Evolutionary conservation across 2,329 filamentous ascomycete genomes (phyloP).

Genomic region (Aspergillus pseudonomiae): DNA sequence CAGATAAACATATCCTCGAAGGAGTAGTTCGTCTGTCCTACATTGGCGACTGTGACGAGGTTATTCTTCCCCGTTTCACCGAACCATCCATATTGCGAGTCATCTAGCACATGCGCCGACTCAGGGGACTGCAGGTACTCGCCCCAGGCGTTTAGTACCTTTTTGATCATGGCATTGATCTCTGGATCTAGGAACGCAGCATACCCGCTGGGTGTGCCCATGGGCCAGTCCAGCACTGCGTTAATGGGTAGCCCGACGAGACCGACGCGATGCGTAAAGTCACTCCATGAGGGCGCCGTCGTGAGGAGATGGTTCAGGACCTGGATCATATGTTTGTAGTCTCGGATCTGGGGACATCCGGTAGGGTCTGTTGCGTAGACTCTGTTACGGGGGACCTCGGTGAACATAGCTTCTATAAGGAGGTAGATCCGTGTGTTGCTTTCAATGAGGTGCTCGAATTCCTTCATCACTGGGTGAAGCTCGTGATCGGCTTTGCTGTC

Average conservation of each 20-base stretch:
- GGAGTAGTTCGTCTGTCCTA: neutral
- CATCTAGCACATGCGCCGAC: slow-evolving; percentile 55
- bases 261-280: slow-evolving; percentile 37
- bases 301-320: slow-evolving; percentile 61
- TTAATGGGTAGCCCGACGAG: slow-evolving; percentile 61
- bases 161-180: slow-evolving; percentile 57
- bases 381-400: slow-evolving; percentile 63
- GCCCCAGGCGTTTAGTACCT: slow-evolving; percentile 59
- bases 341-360: slow-evolving; percentile 63
- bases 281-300: slow-evolving; percentile 35
- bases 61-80: slow-evolving; percentile 53
- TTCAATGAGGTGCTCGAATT: slow-evolving; percentile 70
- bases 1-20: slow-evolving; percentile 26
- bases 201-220: slow-evolving; percentile 58
- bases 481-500: slow-evolving; percentile 51
- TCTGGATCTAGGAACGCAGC: slow-evolving; percentile 57
- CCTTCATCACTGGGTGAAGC: slow-evolving; percentile 62
- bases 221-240: slow-evolving; percentile 62
- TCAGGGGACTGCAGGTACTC: slow-evolving; percentile 54
- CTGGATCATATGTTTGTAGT: slow-evolving; percentile 68
- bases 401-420: slow-evolving; percentile 69
- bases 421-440: slow-evolving; percentile 65
- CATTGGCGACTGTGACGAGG: slow-evolving; percentile 17
- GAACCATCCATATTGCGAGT: slow-evolving; percentile 57
- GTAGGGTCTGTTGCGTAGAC: slow-evolving; percentile 65